These are phyloP conservation scores for Phytophthora sansomeana DNA, from an alignment of 352 stramenopile genomes.

Conservation along the genomic window DNA sequence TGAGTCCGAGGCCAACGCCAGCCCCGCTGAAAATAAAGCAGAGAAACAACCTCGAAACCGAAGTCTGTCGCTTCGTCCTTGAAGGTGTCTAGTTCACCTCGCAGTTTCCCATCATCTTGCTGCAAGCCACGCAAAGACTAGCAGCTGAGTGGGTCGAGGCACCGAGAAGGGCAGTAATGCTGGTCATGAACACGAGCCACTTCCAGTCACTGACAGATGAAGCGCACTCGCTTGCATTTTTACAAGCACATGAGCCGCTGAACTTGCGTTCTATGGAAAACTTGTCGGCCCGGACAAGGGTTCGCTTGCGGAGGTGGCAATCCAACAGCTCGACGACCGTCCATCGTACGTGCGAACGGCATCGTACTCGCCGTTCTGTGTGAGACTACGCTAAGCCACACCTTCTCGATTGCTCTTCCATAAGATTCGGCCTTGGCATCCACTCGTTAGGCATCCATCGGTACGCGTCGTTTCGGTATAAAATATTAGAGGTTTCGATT, in stretches of 20 bases:
- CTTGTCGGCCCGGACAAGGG: not conserved
- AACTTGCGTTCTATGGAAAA: not conserved
- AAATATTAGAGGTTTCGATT: constrained; percentile 25
- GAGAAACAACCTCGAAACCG: constrained; percentile 40
- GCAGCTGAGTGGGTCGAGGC: not conserved
- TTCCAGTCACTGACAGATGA: not conserved
- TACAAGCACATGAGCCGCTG: not conserved
- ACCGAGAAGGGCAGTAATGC: constrained; percentile 1
- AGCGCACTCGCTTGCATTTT: not conserved
- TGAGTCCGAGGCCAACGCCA: constrained; percentile 15
- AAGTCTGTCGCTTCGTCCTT: constrained; percentile 18
- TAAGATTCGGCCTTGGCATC: too few relatives aligned
- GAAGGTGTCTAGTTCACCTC: not conserved
- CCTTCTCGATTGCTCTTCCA: too few relatives aligned
- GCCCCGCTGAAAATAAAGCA: constrained; percentile 25
- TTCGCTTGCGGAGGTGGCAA: not conserved
- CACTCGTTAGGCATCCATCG: too few relatives aligned
- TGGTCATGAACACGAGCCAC: not conserved
- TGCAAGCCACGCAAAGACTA: not conserved
- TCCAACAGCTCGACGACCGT: too few relatives aligned
- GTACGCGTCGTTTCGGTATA: constrained; percentile 36
- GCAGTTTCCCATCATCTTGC: constrained; percentile 5
- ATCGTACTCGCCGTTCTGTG: too few relatives aligned
- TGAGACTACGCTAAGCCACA: too few relatives aligned
- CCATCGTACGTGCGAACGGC: too few relatives aligned